A percentile compares a stretch with the other conserved stretches of the same genome.
Evolutionary conservation across 805 yeast genomes (phyloP).

Genomic region (Suhomyces sp.): DNA sequence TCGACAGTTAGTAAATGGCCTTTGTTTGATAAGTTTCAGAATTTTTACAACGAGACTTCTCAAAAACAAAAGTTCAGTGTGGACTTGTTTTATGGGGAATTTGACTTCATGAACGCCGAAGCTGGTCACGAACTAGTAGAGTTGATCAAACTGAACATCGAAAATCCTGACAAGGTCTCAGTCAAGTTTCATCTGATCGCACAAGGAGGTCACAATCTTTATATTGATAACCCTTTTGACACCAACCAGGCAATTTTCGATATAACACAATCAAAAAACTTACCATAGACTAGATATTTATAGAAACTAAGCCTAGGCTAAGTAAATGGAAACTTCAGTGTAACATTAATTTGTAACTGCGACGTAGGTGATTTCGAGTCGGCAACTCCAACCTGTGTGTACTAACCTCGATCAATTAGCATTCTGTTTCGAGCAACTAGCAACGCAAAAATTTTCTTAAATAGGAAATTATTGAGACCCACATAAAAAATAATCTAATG

Average conservation of each 20-base stretch:
- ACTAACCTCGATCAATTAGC: not conserved
- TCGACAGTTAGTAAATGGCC: constrained; percentile 66
- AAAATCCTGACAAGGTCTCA: constrained; percentile 11
- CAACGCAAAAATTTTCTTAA: not conserved
- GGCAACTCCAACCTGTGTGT: not conserved
- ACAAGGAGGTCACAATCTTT: constrained; percentile 45
- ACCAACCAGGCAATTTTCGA: constrained; percentile 20
- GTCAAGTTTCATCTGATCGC: constrained; percentile 23
- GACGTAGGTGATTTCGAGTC: too few species aligned
- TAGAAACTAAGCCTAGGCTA: not conserved
- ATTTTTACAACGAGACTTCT: constrained; percentile 23
- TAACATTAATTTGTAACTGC: not conserved
- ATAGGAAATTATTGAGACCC: not conserved
- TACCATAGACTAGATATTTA: not conserved
- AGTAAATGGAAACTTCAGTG: not conserved
- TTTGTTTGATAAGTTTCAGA: constrained; percentile 52
- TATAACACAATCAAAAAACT: constrained; percentile 11
- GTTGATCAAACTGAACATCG: not conserved
- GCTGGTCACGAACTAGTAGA: constrained; percentile 46
- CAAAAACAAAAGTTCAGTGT: constrained; percentile 25
- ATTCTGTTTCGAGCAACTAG: not conserved
- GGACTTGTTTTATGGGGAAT: constrained; percentile 61
- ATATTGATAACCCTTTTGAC: constrained; percentile 45
- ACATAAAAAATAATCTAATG: not conserved
- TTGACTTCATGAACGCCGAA: constrained; percentile 68